Conservation (phyloP, 2,329 filamentous ascomycete species). For the Huntiella moniliformis region DNA sequence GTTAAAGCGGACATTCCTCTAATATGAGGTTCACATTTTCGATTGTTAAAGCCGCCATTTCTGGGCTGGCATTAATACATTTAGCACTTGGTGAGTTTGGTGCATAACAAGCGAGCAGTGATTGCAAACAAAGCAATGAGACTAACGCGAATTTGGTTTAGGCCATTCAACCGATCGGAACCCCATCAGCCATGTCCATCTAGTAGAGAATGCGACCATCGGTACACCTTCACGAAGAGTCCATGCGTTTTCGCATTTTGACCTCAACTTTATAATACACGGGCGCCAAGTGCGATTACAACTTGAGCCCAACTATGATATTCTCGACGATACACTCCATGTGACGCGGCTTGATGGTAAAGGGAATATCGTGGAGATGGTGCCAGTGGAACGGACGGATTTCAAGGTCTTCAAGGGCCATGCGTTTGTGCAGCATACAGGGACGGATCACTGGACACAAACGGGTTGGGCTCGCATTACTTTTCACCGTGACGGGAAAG, state of each 20-base stretch:
- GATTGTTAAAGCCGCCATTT: no score
- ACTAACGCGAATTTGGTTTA: slow-evolving; percentile 17
- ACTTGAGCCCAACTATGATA: slow-evolving; percentile 80
- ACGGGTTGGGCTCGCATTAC: slow-evolving; percentile 77
- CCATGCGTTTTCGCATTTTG: slow-evolving; percentile 65
- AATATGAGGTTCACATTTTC: no score
- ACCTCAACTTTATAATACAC: slow-evolving; percentile 62
- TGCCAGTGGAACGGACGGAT: slow-evolving; percentile 50
- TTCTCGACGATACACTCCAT: slow-evolving; percentile 57
- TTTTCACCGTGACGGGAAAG: slow-evolving; percentile 53
- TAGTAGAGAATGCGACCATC: slow-evolving; percentile 57
- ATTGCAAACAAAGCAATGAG: not conserved
- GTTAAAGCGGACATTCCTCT: no score
- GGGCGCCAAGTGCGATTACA: slow-evolving; percentile 56
- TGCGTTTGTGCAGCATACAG: slow-evolving; percentile 47
- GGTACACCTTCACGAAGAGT: slow-evolving; percentile 62
- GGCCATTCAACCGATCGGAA: slow-evolving; percentile 58
- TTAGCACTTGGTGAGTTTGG: no score
- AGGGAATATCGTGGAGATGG: slow-evolving; percentile 46
- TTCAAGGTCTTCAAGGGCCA: slow-evolving; percentile 75
- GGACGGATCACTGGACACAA: slow-evolving; percentile 49
- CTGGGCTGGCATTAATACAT: no score
- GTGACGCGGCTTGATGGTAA: slow-evolving; percentile 55
- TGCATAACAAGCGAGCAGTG: no score
- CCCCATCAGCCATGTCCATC: slow-evolving; percentile 54